These are phyloP conservation scores for Arthrobotrys megalospora DNA, from an alignment of 2,329 filamentous ascomycete species.

Conservation along the genomic window DNA sequence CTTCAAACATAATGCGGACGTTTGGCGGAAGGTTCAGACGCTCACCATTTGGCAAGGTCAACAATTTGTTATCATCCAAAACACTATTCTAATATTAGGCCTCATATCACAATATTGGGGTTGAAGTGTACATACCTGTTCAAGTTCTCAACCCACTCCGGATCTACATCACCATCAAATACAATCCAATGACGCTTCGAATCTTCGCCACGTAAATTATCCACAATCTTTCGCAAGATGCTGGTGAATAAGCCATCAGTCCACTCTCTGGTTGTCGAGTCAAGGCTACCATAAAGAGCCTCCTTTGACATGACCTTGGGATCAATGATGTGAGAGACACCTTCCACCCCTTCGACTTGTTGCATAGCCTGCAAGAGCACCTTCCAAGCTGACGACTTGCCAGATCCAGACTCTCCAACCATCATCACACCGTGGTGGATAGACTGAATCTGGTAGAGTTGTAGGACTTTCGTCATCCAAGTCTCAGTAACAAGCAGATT, in stretches of 20 bases:
- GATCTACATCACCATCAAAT: constrained; percentile 98
- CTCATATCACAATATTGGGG: background rate
- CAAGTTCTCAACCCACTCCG: constrained; percentile 99
- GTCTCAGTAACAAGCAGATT: constrained; percentile 91
- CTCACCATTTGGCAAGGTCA: constrained; percentile 97
- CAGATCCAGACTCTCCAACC: constrained; percentile 97
- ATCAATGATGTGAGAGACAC: constrained; percentile 97
- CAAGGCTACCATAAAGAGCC: constrained; percentile 92
- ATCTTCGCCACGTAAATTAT: constrained; percentile 97
- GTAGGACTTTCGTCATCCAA: constrained; percentile 97
- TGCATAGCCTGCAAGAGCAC: constrained; percentile 91
- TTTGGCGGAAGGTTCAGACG: constrained; percentile 94
- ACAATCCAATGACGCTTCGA: constrained; percentile 99
- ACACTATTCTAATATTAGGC: constrained; percentile 72
- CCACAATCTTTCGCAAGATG: constrained; percentile 97
- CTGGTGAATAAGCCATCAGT: constrained; percentile 98
- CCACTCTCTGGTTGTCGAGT: constrained; percentile 98
- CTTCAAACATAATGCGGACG: constrained; percentile 99
- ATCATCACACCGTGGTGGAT: constrained; percentile 99
- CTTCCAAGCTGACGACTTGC: constrained; percentile 96
- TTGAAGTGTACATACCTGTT: constrained; percentile 74
- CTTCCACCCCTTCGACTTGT: constrained; percentile 89
- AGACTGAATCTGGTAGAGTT: constrained; percentile 97
- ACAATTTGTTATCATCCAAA: constrained; percentile 97
- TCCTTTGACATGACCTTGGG: constrained; percentile 99